phyloP scores from a whole-genome alignment of 2,329 filamentous ascomycete species.

The Cylindrodendrum hubeiense region DNA sequence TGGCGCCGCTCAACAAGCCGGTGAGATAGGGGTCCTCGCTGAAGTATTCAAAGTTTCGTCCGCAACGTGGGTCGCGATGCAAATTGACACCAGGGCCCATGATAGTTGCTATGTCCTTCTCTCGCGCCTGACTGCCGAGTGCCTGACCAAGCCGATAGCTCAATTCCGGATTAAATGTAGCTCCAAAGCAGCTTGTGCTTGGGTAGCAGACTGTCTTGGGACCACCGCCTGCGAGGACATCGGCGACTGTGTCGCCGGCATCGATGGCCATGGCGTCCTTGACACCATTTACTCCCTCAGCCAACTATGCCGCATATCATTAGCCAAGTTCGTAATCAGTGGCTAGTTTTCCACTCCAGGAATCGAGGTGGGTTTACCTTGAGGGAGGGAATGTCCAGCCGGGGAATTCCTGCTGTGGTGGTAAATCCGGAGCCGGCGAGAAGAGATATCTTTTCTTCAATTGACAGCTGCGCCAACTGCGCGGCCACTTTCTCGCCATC shows the following conservation, averaged over 20 bases:
- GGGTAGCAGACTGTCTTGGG: slow-evolving; percentile 13
- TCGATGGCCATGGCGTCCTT: neutral
- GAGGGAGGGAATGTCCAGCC: neutral
- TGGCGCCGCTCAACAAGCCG: slow-evolving; percentile 25
- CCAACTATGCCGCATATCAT: neutral
- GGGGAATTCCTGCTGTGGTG: neutral
- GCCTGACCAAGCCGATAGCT: slow-evolving; percentile 8
- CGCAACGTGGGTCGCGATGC: slow-evolving; percentile 30
- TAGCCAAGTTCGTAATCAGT: neutral
- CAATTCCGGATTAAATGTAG: slow-evolving; percentile 24
- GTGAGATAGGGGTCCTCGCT: slow-evolving; percentile 33
- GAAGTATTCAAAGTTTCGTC: slow-evolving; percentile 34
- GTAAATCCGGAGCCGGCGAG: slow-evolving; percentile 1
- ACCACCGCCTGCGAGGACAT: too few species aligned
- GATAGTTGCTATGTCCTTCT: slow-evolving; percentile 24
- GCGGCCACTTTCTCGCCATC: too few species aligned
- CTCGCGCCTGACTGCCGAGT: slow-evolving; percentile 22
- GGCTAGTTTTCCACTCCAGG: neutral
- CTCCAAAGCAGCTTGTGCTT: slow-evolving; percentile 19
- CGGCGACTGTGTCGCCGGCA: too few species aligned
- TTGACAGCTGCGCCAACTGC: neutral
- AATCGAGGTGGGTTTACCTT: neutral
- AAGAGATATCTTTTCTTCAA: slow-evolving; percentile 4
- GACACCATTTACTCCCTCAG: neutral
- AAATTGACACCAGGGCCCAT: slow-evolving; percentile 31